phyloP scores from a whole-genome alignment of 768 basidiomycete genomes.

The Boletales sp. region DNA sequence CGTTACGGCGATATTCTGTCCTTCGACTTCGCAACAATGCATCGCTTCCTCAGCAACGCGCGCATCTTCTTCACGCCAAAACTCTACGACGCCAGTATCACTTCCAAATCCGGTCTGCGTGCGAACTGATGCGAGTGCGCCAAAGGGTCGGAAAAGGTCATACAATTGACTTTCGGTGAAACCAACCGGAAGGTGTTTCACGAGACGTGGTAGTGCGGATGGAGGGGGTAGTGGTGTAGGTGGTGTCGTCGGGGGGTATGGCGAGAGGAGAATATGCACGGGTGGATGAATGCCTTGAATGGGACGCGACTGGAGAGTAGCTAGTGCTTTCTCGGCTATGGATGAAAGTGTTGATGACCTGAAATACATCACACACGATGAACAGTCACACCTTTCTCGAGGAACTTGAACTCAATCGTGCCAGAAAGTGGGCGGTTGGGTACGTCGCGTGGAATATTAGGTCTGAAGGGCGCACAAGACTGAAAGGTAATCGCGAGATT shows the following conservation, averaged over 20 bases:
- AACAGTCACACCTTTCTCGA: conserved; percentile 65
- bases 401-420: conserved; percentile 79
- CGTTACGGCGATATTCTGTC: conserved; percentile 82
- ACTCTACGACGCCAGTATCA: conserved; percentile 78
- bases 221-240: conserved; percentile 75
- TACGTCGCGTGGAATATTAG: conserved; percentile 65
- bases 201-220: conserved; percentile 70
- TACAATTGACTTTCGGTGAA: conserved; percentile 74
- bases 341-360: conserved; percentile 5
- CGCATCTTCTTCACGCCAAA: conserved; percentile 86
- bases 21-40: conserved; percentile 81
- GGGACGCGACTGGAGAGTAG: conserved; percentile 74
- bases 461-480: conserved; percentile 77
- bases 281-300: conserved; percentile 59
- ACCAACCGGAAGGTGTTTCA: conserved; percentile 75
- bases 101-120: conserved; percentile 72
- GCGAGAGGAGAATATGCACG: conserved; percentile 67
- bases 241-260: conserved; percentile 77
- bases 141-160: conserved; percentile 81
- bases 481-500: conserved; percentile 72
- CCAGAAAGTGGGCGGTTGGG: conserved; percentile 53
- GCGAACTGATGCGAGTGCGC: conserved; percentile 76
- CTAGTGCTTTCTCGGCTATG: conserved; percentile 83
- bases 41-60: conserved; percentile 72
- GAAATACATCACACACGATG: conserved; percentile 4